Evolutionary conservation across 495 filamentous ascomycete species (phyloP), one percentile per base, ranked within the genome.

Genomic region (Oidiodendron maius): DNA sequence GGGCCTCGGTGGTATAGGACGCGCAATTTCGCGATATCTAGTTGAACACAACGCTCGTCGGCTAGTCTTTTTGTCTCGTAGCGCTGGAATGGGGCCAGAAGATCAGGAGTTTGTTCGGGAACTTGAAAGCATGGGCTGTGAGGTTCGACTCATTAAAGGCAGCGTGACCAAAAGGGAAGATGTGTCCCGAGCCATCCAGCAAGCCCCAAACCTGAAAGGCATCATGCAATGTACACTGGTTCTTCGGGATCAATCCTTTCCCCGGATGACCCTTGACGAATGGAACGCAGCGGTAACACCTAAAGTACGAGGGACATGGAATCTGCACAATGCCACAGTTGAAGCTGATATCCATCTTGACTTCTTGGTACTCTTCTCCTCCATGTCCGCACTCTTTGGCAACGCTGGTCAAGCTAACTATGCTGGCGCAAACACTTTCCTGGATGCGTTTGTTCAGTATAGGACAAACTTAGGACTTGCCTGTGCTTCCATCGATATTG

Each of bases 341-440:
- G 5, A 10, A 8, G 5, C n/a, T n/a, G 5, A 4, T 10, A 21
- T 32, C 17, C 56, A 23, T 52, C 71, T 85, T 0, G 82, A 85
- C 58, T 86, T 86, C 67, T 85, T 86, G 61, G 64, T 84, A 15
- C 69, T 73, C 23, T 74, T 84, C 38, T 80, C 77, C 3, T 86
- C 82, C 9, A 63, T 80, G 11, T 65, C 75, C 12, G 77, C 74
- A 26, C 62, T 74, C 10, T 64, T 81, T 25, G 82, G 82, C 1
- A 75, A 69, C 57, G 60, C 67, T 36, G 74, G 75, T 0, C 82
- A 86, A 58, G 69, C 76, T 3, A 78, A 78, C 10, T 86, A 86
- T 57, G 75, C 77, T 13, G 76, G 79, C 0, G 78, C 74, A 16
- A 83, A 83, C 55, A 73, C 74, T 43, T 84, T 78, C 63, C 67